Conservation (phyloP, 768 basidiomycete genomes). For the Tubosaeta sp. region DNA sequence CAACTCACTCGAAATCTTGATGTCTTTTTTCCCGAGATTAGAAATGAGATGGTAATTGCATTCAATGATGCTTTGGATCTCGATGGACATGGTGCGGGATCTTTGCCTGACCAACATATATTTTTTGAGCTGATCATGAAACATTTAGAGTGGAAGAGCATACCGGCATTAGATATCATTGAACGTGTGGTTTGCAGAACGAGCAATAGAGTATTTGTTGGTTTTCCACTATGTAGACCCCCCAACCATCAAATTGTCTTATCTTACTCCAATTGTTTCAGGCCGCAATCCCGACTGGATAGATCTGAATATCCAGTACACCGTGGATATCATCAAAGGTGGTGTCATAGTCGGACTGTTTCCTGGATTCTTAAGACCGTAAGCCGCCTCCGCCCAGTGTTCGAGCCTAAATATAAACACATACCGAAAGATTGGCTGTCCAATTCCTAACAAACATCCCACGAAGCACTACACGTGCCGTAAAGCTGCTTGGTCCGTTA, state of each 20-base stretch:
- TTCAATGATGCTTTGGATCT: constrained; percentile 35
- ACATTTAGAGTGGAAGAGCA: constrained; percentile 37
- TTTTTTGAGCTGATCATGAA: neutral
- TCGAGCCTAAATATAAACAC: neutral
- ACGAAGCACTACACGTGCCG: constrained; percentile 1
- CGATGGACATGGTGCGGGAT: constrained; percentile 8
- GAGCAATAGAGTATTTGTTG: constrained; percentile 47
- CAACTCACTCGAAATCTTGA: constrained; percentile 37
- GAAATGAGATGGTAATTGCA: constrained; percentile 39
- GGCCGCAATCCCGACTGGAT: constrained; percentile 39
- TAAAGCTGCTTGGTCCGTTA: constrained; percentile 24
- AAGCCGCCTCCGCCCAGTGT: neutral
- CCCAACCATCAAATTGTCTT: neutral
- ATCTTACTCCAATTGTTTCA: constrained; percentile 18
- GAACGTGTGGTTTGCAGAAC: constrained; percentile 38
- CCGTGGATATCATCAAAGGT: constrained; percentile 23
- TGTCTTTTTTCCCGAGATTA: constrained; percentile 35
- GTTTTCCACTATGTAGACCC: constrained; percentile 40
- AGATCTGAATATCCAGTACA: constrained; percentile 27
- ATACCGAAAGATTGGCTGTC: constrained; percentile 11
- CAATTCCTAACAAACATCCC: constrained; percentile 6
- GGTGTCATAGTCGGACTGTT: constrained; percentile 21
- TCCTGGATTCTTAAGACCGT: constrained; percentile 34
- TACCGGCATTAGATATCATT: constrained; percentile 25
- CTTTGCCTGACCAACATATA: too few relatives aligned